phyloP scores from a whole-genome alignment of 139 green algal genomes.

The Haematococcus lacustris region DNA sequence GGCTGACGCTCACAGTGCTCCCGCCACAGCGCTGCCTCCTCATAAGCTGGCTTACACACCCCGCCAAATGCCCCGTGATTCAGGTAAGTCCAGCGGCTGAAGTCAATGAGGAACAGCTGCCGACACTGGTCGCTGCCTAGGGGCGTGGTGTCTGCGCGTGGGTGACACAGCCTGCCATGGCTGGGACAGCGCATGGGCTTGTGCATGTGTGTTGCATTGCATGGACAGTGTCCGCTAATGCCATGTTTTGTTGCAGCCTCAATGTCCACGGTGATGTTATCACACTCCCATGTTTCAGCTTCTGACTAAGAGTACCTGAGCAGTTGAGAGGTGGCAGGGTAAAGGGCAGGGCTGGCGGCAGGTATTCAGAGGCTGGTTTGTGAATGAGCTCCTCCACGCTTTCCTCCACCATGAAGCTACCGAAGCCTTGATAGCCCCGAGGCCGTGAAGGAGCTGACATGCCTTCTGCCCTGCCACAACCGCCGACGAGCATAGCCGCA shows the following conservation, averaged over 20 bases:
- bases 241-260: background rate
- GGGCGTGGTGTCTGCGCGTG: too few species aligned
- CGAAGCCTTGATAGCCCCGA: constrained; percentile 52
- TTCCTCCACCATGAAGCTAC: constrained; percentile 38
- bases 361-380: constrained; percentile 11
- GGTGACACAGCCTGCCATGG: too few species aligned
- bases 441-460: too few species aligned
- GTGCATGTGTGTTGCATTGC: background rate
- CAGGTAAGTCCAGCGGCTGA: constrained; percentile 31
- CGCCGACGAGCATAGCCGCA: too few species aligned
- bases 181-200: too few species aligned
- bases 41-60: constrained; percentile 25
- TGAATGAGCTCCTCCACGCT: constrained; percentile 43
- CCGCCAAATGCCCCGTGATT: constrained; percentile 65
- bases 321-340: background rate
- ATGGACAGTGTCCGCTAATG: too few species aligned
- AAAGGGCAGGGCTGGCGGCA: constrained; percentile 13
- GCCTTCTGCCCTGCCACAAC: too few species aligned
- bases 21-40: constrained; percentile 43
- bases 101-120: constrained; percentile 54
- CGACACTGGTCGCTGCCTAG: constrained; percentile 16
- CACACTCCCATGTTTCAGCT: background rate
- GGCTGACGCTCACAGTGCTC: constrained; percentile 56
- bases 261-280: background rate
- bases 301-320: background rate